These are phyloP conservation scores for Termitomyces sp. DNA, from an alignment of 768 basidiomycete species.

Conservation along the genomic window DNA sequence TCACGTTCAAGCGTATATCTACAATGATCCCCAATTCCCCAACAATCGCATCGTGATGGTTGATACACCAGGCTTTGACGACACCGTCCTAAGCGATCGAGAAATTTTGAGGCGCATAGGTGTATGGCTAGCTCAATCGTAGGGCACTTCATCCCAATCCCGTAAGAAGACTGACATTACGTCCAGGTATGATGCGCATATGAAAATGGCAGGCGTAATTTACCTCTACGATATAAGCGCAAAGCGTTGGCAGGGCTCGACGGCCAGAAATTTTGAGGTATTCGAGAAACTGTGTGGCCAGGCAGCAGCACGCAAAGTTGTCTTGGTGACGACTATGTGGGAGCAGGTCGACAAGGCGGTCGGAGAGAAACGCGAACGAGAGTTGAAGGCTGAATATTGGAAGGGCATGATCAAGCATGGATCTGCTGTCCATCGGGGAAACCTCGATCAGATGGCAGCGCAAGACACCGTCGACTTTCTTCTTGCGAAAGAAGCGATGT, in stretches of 20 bases:
- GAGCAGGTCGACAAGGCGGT: neutral
- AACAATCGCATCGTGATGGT: conserved; percentile 17
- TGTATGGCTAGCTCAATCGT: conserved; percentile 22
- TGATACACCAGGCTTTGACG: conserved; percentile 24
- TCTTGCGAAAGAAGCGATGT: conserved; percentile 12
- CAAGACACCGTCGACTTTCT: conserved; percentile 14
- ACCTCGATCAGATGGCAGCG: conserved; percentile 6
- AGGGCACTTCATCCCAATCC: neutral
- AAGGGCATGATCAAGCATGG: conserved; percentile 10
- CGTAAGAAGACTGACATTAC: neutral
- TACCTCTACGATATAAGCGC: conserved; percentile 14
- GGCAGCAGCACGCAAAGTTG: conserved; percentile 10
- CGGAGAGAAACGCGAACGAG: conserved; percentile 7
- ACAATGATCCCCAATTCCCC: conserved; percentile 5
- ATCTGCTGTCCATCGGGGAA: conserved; percentile 6
- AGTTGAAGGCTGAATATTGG: conserved; percentile 7
- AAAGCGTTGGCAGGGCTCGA: conserved; percentile 9
- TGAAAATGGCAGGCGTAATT: conserved; percentile 16
- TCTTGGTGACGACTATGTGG: conserved; percentile 15
- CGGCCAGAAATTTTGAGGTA: conserved; percentile 12
- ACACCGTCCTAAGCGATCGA: conserved; percentile 16
- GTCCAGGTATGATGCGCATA: conserved; percentile 11
- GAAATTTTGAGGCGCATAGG: conserved; percentile 22
- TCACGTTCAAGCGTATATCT: conserved; percentile 15
- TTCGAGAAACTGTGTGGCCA: conserved; percentile 15